Evolutionary conservation across 345 rosid species (phyloP).

Genomic region (Orychophragmus violaceus): DNA sequence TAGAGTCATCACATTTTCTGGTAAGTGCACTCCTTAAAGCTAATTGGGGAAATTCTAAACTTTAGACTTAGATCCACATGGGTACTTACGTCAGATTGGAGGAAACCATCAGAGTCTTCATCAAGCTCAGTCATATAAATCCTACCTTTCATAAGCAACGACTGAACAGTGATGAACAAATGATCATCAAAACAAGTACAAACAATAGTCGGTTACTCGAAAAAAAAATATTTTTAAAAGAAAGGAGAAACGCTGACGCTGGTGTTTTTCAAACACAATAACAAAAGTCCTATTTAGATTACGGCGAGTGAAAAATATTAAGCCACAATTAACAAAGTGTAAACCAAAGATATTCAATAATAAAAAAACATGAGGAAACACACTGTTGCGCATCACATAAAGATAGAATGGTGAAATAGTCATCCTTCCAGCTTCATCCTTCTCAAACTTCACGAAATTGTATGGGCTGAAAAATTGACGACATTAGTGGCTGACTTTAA

Average conservation of each 20-base stretch:
- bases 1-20: background rate
- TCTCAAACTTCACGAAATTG: slow-evolving; percentile 97
- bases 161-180: slow-evolving; percentile 42
- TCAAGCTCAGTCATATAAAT: slow-evolving; percentile 98
- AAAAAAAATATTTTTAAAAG: too few relatives aligned
- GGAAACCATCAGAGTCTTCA: too few relatives aligned
- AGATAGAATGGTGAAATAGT: slow-evolving; percentile 94
- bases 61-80: background rate
- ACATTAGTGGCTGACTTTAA: slow-evolving; percentile 93
- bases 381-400: slow-evolving; percentile 97
- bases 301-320: background rate
- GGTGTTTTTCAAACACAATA: background rate
- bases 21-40: background rate
- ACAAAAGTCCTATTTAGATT: background rate
- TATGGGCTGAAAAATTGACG: slow-evolving; percentile 95
- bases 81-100: slow-evolving; percentile 62
- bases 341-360: background rate
- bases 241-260: background rate
- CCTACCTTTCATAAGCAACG: slow-evolving; percentile 92
- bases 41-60: background rate
- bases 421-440: slow-evolving; percentile 96
- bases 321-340: background rate
- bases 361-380: slow-evolving; percentile 21
- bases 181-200: background rate
- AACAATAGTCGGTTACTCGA: background rate